Base-by-base conservation (phyloP, 1,284 basidiomycete genomes). In the Tylopilus sp. region DNA sequence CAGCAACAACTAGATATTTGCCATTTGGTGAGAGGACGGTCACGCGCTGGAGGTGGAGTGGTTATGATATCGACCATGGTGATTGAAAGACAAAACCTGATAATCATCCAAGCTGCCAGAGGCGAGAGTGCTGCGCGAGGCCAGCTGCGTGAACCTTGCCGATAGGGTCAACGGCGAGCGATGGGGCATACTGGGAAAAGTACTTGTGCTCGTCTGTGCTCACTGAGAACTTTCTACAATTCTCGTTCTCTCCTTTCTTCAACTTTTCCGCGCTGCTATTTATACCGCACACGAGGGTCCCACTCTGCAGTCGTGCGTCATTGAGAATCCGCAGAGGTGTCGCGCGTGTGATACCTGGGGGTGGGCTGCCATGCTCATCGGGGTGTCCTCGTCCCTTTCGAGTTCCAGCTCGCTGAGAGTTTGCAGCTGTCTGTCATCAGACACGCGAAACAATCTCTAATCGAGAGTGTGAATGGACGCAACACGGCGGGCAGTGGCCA, bases 301-400 rank as follows among this genome's bases (percentile, higher is more conserved):
- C 71, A 12, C 71, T 75, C 71, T 81, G 65, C 31, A 64, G 57
- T 31, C 39, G 36, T 40, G 49, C 37, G 19, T 59, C 30, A 53
- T 33, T 43, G 28, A 35, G 21, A n/a, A 35, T 40, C 9, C 26
- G 10, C 11, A 21, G 28, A 31, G 5, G 35, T 31, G 33, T 29
- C 30, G 49, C 12, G 33, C 45, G 5, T 36, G 29, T 33, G 68
- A 57, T 61, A 89, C 91, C 67, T 80, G 68, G 13, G 73, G 70
- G 63, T 89, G 74, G 9, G 83, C 77, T 12, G 85, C 85, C 75
- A 97, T 86, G 62, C 92, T 95, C 90, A 94, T 97, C 11, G 94
- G 93, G 8, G 88, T 89, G 68, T 97, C 94, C 64, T 94, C 92
- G 29, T 83, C 87, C 43, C 71, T 79, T 48, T 81, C 84, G 10